Evolutionary conservation across 225 moss, liverwort and hornwort genomes (phyloP), one percentile per base, ranked within the genome.

Genomic region (Thuidium tamariscinum): DNA sequence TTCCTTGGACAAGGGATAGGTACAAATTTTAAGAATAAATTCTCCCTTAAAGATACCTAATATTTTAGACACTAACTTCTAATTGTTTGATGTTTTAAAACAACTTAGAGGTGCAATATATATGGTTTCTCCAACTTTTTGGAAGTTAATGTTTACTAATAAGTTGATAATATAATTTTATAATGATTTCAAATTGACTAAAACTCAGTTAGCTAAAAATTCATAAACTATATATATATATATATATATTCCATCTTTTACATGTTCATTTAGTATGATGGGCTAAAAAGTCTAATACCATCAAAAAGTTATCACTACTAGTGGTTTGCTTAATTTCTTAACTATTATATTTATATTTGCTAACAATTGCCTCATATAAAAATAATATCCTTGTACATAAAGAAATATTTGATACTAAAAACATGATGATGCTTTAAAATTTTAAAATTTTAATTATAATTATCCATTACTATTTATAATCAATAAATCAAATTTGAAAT

Each of bases 391-490:
- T 1, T 22, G 2, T 67, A 23, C 1, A 13, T 23, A 1, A 0
- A 68, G 13, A 68, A 23, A 12, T 13, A 37, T 23, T n/a, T n/a
- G n/a, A 22, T 13, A 13, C 3, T 13, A 23, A 68, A 67, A 37
- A 39, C 1, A 7, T 4, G 4, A 39, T 39, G 11, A 36, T 20
- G 23, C 13, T 68, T 37, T 68, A 0, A 13, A 23, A 14, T 2
- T 68, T 39, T 2, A 4, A 65, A 70, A 6, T 27, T 16, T 42
- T 27, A 3, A 16, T 3, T 27, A 1, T 37, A 7, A 68, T 23
- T 39, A 13, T 3, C 2, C 42, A 44, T 16, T 42, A 0, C 2
- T 0, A 16, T 9, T 42, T 42, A 9, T 42, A 42, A 70, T 5
- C 30, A 46, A 46, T 11, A 17, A 18, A 11, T 30, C 6, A 17